Conservation (phyloP, 306 rosid species). For the Fragaria vesca region DNA sequence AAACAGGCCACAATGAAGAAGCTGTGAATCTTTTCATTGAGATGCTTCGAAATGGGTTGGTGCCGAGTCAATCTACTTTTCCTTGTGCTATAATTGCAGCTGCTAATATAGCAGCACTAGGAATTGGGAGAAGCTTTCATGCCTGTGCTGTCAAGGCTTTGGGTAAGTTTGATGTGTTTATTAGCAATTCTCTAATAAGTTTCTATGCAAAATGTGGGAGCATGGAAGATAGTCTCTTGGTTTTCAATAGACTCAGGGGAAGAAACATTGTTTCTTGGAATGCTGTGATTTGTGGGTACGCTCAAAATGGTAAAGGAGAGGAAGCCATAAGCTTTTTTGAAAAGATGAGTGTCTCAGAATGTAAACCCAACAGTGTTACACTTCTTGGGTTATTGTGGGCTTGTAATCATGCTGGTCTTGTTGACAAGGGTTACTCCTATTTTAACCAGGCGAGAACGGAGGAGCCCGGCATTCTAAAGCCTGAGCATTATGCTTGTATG, state of each 20-base stretch:
- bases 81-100: conserved; percentile 75
- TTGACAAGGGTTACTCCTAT: conserved; percentile 63
- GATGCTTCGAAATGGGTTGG: conserved; percentile 63
- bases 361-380: conserved; percentile 59
- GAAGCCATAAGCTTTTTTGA: conserved; percentile 70
- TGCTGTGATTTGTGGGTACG: conserved; percentile 83
- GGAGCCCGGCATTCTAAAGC: conserved; percentile 47
- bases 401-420: conserved; percentile 86
- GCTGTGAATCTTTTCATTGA: conserved; percentile 62
- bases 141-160: conserved; percentile 78
- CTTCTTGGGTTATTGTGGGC: conserved; percentile 85
- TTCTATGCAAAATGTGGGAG: conserved; percentile 85
- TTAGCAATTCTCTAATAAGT: conserved; percentile 64
- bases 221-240: conserved; percentile 70
- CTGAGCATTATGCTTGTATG: conserved; percentile 94
- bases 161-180: conserved; percentile 64
- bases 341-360: conserved; percentile 48
- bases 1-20: conserved; percentile 78
- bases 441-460: conserved; percentile 53
- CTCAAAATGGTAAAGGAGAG: conserved; percentile 79
- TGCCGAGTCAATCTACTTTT: conserved; percentile 73
- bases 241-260: conserved; percentile 47
- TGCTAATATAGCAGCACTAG: conserved; percentile 71
- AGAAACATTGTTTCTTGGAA: conserved; percentile 82
- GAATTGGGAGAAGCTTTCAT: conserved; percentile 76